Evolutionary conservation across 2,329 filamentous ascomycete species (phyloP).

Genomic region (Pseudogymnoascus sp.): DNA sequence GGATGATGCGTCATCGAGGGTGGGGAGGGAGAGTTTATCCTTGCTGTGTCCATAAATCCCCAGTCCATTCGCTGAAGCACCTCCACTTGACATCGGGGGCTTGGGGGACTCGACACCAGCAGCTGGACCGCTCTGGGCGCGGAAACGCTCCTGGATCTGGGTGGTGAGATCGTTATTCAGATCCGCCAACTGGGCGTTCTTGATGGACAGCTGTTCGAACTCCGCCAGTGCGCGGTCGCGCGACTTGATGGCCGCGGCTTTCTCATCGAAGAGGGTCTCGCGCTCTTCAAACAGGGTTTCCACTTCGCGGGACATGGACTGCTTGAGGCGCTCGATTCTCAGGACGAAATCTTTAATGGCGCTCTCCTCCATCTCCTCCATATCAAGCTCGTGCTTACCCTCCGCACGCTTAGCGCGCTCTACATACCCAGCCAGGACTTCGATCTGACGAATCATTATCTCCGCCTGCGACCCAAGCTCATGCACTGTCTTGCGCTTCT

Average conservation of each 20-base stretch:
- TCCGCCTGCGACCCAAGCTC: conserved; percentile 91
- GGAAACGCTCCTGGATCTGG: conserved; percentile 89
- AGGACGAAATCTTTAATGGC: conserved; percentile 89
- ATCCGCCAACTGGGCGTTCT: conserved; percentile 89
- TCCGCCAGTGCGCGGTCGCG: conserved; percentile 92
- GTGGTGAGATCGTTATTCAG: conserved; percentile 94
- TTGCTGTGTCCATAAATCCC: conserved; percentile 55
- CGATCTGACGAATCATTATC: conserved; percentile 87
- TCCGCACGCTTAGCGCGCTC: conserved; percentile 85
- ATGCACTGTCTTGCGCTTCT: conserved; percentile 94
- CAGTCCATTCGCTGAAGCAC: conserved; percentile 37
- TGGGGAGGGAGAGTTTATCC: conserved; percentile 35
- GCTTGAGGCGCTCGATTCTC: conserved; percentile 57
- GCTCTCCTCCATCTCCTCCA: conserved; percentile 77
- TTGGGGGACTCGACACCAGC: conserved; percentile 34
- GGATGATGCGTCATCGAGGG: not conserved
- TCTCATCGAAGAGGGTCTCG: conserved; percentile 78
- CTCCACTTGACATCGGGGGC: conserved; percentile 28
- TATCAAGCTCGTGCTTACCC: conserved; percentile 71
- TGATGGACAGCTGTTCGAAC: conserved; percentile 88
- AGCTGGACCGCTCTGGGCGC: conserved; percentile 57
- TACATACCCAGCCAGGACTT: conserved; percentile 82
- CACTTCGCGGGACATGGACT: conserved; percentile 50
- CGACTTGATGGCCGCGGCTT: conserved; percentile 72
- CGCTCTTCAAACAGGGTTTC: conserved; percentile 63